These are phyloP conservation scores for Cucurbita moschata DNA, from an alignment of 306 rosid species.

Conservation along the genomic window DNA sequence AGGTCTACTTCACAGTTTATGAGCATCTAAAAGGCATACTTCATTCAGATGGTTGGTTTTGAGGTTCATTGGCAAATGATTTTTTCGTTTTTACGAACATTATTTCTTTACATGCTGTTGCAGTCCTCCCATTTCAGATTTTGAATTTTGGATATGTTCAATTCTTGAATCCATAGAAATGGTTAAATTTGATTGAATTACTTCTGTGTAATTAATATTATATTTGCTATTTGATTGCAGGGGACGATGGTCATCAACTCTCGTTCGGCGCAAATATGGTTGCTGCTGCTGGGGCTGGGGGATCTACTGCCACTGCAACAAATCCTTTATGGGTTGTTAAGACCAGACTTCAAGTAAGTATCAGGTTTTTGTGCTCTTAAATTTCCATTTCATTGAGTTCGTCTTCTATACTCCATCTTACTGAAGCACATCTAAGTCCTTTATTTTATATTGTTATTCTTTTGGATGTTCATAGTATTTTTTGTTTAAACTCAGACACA, in stretches of 20 bases:
- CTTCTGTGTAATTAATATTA: constrained; percentile 3
- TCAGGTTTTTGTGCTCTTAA: not conserved
- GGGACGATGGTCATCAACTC: constrained; percentile 35
- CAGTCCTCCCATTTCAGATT: not conserved
- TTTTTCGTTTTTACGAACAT: not conserved
- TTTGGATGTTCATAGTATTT: not conserved
- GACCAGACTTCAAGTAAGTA: constrained; percentile 92
- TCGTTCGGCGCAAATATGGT: constrained; percentile 51
- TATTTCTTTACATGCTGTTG: constrained; percentile 7
- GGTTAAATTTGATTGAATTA: constrained; percentile 4
- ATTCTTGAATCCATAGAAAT: not conserved
- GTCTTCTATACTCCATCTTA: not conserved
- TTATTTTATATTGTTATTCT: not conserved
- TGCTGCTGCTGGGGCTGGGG: constrained; percentile 96
- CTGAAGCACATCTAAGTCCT: not conserved
- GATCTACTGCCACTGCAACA: constrained; percentile 66
- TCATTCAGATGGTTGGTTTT: constrained; percentile 52
- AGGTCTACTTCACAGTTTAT: constrained; percentile 91
- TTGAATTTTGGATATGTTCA: constrained; percentile 7
- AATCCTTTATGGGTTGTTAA: constrained; percentile 98
- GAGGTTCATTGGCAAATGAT: not conserved
- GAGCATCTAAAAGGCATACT: constrained; percentile 66
- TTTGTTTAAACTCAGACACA: constrained; percentile 52
- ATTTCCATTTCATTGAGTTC: constrained; percentile 7
- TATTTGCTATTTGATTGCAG: constrained; percentile 9